phyloP scores from a whole-genome alignment of 352 stramenopile species.

The Phytophthora ramorum region DNA sequence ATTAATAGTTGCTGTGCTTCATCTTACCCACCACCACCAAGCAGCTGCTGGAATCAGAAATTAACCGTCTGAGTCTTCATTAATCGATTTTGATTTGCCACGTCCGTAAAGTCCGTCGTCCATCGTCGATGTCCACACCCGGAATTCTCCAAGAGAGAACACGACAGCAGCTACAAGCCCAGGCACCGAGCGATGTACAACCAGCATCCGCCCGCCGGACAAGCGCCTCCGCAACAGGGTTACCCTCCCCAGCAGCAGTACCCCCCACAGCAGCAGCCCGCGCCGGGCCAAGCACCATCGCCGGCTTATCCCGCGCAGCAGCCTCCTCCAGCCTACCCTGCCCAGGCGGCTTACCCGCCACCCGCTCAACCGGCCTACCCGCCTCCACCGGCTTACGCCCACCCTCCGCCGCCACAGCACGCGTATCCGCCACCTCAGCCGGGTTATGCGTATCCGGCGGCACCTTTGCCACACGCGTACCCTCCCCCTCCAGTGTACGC shows the following conservation, averaged over 20 bases:
- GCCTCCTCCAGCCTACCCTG: constrained; percentile 28
- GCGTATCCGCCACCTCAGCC: constrained; percentile 4
- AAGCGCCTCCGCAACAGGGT: constrained; percentile 23
- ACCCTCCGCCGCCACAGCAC: constrained; percentile 15
- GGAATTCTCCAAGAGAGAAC: constrained; percentile 17
- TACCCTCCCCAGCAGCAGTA: constrained; percentile 34
- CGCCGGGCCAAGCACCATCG: constrained; percentile 8
- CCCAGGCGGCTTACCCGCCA: constrained; percentile 28
- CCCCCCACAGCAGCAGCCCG: constrained; percentile 33
- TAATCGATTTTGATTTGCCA: constrained; percentile 34
- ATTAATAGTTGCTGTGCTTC: constrained; percentile 52
- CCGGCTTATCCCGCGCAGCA: not conserved
- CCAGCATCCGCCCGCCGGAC: constrained; percentile 16
- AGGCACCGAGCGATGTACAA: constrained; percentile 22
- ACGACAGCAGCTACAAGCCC: not conserved
- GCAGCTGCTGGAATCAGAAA: constrained; percentile 32
- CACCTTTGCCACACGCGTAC: constrained; percentile 6
- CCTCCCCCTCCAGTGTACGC: constrained; percentile 5
- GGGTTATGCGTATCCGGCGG: constrained; percentile 2
- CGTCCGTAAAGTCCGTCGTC: constrained; percentile 2
- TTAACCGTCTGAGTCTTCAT: constrained; percentile 19
- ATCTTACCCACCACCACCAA: too few relatives aligned
- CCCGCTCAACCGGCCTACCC: constrained; percentile 33
- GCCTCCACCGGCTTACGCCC: constrained; percentile 9
- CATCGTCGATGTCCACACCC: constrained; percentile 14